Evolutionary conservation across 352 stramenopile species (phyloP), one percentile per base, ranked within the genome.

Genomic region (Globisporangium spinosum): DNA sequence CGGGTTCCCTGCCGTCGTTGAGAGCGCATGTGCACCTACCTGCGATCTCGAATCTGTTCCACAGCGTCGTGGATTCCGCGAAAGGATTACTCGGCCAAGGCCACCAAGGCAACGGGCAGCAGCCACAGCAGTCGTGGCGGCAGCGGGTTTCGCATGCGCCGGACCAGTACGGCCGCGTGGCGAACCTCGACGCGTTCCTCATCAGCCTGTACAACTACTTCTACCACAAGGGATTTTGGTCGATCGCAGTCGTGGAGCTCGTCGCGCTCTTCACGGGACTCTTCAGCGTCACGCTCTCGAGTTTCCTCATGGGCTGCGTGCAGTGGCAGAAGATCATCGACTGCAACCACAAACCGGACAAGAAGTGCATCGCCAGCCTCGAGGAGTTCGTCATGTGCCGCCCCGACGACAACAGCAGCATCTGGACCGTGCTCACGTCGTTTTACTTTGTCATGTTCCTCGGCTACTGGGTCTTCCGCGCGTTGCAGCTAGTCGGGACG

Each of bases 381-480:
- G 86, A 91, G 47, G 65, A 89, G 2, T 93, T 94, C 43, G 71
- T 92, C 27, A 75, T 81, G 58, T 97, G 84, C 64, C 61, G 84
- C 70, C 75, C 80, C 0, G 73, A 82, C 58, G 78, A 75, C 58
- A 84, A 81, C 51, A 84, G 79, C 17, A 55, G 81, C 23, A 35
- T 89, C 10, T 49, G 82, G 54, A 80, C 86, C 62, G 65, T 94
- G 38, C 75, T 96, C 61, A 85, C 92, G 22, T 73, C 75, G 15
- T 91, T 98, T 47, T 99, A 99, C 80, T 98, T 96, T 62, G 61
- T 97, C 58, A 89, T 99, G 68, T 99, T 99, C 69, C 75, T 97
- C 23, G 69, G 85, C 27, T 99, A 98, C 78, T 98, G 95, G 78
- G 35, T 94, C 29, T 96, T 93, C 53, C 83, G 89, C 53, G 76